Evolutionary conservation across 2,329 filamentous ascomycete genomes (phyloP), one percentile per base, ranked within the genome.

Genomic region (Dissoconium aciculare): DNA sequence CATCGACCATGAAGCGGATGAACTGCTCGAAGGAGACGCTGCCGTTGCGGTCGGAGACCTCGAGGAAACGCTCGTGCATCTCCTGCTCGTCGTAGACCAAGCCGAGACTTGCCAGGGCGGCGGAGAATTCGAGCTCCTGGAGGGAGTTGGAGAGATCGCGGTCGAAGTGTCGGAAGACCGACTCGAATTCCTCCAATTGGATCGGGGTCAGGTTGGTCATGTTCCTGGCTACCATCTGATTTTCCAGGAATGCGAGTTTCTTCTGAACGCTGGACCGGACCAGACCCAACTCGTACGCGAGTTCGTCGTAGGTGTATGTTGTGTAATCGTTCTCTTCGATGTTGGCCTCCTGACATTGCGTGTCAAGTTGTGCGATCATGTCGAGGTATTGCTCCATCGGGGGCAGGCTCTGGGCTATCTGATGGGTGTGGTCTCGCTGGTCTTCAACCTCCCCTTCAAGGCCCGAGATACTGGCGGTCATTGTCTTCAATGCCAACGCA

Each of bases 271-370:
- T 89, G 16, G 80, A 78, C 53, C 84, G 85, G 34, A 95, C 89
- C 16, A 98, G 68, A 11, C 82, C 76, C 35, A 95, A 68, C 58
- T 98, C 89, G 59, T 98, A 98, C 37, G 75, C 74, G 25, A 98
- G 68, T 58, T 98, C 89, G 52, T 98, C 89, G 54, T 95, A 89
- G 6, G 87, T 93, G 59, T 95, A 95, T 5, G 87, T 95, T n/a
- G 89, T 98, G 56, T 89, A 95, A 61, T 98, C 89, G 56, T 98
- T 98, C 51, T 98, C 89, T 57, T 98, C 89, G 41, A 98, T 94
- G 54, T 98, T 95, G 39, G 89, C 89, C 61, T 95, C 87, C 37
- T 77, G 71, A 53, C 89, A 98, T 58, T 93, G 83, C 40, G 74
- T 72, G 50, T 94, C 85, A 28, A 95, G 69, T 8, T 72, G 73